phyloP scores from a whole-genome alignment of 208 protist genomes.

The Phytomonas sp. region DNA sequence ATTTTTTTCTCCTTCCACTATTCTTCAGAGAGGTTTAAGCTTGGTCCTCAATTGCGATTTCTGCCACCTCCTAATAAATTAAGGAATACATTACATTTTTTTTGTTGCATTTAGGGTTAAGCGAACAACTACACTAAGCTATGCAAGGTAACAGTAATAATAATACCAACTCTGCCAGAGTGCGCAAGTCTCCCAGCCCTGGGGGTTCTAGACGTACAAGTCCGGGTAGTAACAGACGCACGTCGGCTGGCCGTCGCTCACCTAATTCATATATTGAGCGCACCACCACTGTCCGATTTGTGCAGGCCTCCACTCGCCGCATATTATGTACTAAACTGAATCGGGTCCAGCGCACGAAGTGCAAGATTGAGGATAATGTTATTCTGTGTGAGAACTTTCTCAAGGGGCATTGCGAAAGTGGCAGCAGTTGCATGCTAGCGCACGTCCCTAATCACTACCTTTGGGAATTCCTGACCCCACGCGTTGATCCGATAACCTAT shows the following conservation, averaged over 20 bases:
- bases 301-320: conserved; percentile 24
- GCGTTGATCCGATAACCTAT: conserved; percentile 23
- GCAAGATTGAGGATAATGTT: conserved; percentile 25
- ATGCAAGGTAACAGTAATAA: conserved; percentile 1
- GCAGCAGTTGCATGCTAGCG: conserved; percentile 37
- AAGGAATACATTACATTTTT: neutral
- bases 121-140: neutral
- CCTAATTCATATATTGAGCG: conserved; percentile 49
- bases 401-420: conserved; percentile 34
- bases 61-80: too few relatives aligned
- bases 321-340: conserved; percentile 47
- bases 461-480: conserved; percentile 47
- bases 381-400: conserved; percentile 64
- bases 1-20: conserved; percentile 2
- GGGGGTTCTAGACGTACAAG: neutral
- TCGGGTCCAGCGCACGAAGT: conserved; percentile 35
- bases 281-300: conserved; percentile 45
- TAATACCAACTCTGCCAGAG: neutral
- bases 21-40: too few relatives aligned
- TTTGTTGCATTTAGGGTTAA: neutral
- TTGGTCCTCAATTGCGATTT: too few relatives aligned
- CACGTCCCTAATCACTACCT: conserved; percentile 67
- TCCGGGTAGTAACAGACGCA: conserved; percentile 4
- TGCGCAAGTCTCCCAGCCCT: neutral
- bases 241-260: conserved; percentile 29